These are phyloP conservation scores for Trichoderma cornu-damae DNA, from an alignment of 2,329 filamentous ascomycete genomes.

Conservation along the genomic window DNA sequence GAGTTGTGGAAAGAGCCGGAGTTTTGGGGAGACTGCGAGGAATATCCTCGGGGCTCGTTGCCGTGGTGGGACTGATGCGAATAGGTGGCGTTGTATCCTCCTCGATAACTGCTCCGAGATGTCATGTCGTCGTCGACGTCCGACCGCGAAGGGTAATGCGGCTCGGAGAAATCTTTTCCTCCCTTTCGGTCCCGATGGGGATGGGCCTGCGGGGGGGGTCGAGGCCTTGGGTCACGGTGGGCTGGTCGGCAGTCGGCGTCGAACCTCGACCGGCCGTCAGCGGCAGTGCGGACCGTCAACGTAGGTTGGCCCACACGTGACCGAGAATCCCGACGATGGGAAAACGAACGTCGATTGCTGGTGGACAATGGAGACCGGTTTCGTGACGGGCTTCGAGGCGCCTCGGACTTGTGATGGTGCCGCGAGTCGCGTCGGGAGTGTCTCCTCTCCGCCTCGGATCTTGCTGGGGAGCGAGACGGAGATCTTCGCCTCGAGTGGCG, in stretches of 20 bases:
- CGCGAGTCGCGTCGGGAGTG: constrained; percentile 26
- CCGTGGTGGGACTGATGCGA: constrained; percentile 35
- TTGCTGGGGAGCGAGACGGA: constrained; percentile 26
- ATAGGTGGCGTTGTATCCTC: constrained; percentile 39
- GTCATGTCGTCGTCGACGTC: constrained; percentile 49
- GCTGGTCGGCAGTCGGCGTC: constrained; percentile 24
- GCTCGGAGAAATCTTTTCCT: constrained; percentile 29
- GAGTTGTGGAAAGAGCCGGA: constrained; percentile 43
- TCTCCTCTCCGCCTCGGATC: constrained; percentile 26
- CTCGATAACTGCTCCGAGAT: constrained; percentile 40
- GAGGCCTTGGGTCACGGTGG: constrained; percentile 25
- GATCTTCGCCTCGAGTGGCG: constrained; percentile 24
- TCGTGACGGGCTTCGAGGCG: constrained; percentile 13
- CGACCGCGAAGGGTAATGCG: constrained; percentile 42
- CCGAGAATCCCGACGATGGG: constrained; percentile 19
- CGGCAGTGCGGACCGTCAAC: constrained; percentile 19
- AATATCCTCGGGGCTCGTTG: constrained; percentile 35
- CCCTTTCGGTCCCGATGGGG: constrained; percentile 28
- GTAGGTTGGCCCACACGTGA: constrained; percentile 25
- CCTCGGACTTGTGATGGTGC: constrained; percentile 19
- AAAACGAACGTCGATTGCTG: constrained; percentile 12
- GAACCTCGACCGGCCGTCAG: constrained; percentile 18
- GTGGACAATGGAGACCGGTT: constrained; percentile 18
- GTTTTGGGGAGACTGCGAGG: constrained; percentile 42
- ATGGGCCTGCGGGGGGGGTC: constrained; percentile 28